phyloP scores from a whole-genome alignment of 2,329 filamentous ascomycete genomes.

The Leptographium procerum region DNA sequence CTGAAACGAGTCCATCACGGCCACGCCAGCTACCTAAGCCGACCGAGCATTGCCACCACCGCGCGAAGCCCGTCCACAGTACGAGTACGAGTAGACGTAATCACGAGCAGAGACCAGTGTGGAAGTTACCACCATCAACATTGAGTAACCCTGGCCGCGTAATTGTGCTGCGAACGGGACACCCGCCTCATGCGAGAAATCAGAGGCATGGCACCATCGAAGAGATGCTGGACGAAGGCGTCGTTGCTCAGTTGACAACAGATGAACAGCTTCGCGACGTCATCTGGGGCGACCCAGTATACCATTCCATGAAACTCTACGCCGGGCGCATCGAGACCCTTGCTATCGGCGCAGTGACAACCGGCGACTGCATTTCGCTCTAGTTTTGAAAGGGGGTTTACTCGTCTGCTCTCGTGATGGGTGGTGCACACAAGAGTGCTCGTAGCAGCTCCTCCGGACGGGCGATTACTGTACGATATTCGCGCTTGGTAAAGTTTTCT shows the following conservation, averaged over 20 bases:
- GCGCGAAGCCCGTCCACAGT: not conserved
- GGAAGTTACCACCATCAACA: conserved; percentile 54
- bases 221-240: conserved; percentile 42
- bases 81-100: not conserved
- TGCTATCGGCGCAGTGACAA: conserved; percentile 51
- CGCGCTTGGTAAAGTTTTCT: too few relatives aligned
- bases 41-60: not conserved
- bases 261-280: conserved; percentile 59
- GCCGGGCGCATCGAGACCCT: conserved; percentile 58
- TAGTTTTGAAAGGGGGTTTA: not conserved
- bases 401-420: too few relatives aligned
- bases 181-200: conserved; percentile 21
- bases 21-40: not conserved
- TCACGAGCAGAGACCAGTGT: conserved; percentile 29
- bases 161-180: conserved; percentile 50
- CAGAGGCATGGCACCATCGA: conserved; percentile 36
- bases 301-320: conserved; percentile 73
- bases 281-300: conserved; percentile 72
- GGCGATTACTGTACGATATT: too few relatives aligned
- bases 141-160: conserved; percentile 61
- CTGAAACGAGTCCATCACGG: not conserved
- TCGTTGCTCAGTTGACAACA: conserved; percentile 56
- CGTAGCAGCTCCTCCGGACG: not conserved
- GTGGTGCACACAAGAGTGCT: not conserved
- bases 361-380: not conserved